phyloP scores from a whole-genome alignment of 345 rosid species.

The Sisymbrium irio region DNA sequence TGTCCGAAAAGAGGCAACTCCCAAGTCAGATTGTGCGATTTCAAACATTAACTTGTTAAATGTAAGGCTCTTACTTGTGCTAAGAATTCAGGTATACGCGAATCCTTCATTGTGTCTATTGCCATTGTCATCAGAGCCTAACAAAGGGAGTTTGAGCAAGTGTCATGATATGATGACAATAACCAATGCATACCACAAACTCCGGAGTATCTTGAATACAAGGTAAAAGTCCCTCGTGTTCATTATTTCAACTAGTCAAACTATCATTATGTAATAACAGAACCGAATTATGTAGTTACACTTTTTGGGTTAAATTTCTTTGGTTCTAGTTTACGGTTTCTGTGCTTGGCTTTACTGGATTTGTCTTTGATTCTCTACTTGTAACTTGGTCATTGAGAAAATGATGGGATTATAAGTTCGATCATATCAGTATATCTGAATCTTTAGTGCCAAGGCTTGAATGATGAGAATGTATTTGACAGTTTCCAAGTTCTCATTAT shows the following conservation, averaged over 20 bases:
- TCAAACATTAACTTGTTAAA: neutral
- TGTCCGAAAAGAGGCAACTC: neutral
- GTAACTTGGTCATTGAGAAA: neutral
- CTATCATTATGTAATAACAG: neutral
- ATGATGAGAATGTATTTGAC: neutral
- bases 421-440: neutral
- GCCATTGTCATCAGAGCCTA: slow-evolving; percentile 85
- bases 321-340: neutral
- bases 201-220: slow-evolving; percentile 45
- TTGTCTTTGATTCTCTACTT: slow-evolving; percentile 6
- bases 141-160: slow-evolving; percentile 21
- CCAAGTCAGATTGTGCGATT: neutral
- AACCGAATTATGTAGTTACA: neutral
- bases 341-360: neutral
- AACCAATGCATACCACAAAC: too few relatives aligned
- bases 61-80: slow-evolving; percentile 54
- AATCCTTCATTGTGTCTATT: slow-evolving; percentile 93
- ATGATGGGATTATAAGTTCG: neutral
- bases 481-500: neutral
- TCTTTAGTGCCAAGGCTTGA: neutral
- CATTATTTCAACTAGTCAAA: neutral
- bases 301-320: neutral
- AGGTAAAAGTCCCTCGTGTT: neutral
- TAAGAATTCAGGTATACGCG: slow-evolving; percentile 80
- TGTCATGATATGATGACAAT: too few relatives aligned